phyloP scores from a whole-genome alignment of 371 early-diverging fungal genomes.

The Mortierella polycephala region DNA sequence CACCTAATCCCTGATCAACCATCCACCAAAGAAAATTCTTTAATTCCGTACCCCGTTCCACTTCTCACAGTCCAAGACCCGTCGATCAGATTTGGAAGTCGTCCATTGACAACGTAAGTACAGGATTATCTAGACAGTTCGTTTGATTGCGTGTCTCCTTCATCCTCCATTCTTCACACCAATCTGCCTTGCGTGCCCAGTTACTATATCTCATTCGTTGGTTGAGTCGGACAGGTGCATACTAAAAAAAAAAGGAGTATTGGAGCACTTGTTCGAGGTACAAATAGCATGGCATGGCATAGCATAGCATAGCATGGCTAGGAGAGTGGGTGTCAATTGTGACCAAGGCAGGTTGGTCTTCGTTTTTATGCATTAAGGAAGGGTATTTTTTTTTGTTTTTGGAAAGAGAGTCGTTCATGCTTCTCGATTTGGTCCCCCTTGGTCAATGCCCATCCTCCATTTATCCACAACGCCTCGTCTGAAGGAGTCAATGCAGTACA shows the following conservation, averaged over 20 bases:
- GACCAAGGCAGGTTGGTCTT: neutral
- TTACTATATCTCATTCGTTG: neutral
- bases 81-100: no score
- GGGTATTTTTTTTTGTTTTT: neutral
- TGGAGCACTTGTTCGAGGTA: neutral
- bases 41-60: no score
- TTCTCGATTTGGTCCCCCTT: neutral
- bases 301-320: neutral
- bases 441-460: neutral
- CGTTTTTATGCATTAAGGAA: neutral
- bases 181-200: conserved; percentile 1
- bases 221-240: neutral
- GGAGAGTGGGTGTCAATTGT: neutral
- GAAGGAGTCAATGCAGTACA: neutral
- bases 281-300: conserved; percentile 1
- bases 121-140: neutral
- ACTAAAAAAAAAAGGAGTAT: neutral
- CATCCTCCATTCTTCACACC: neutral
- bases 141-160: no score
- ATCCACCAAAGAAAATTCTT: no score
- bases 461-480: no score
- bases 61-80: no score
- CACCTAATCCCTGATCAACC: no score
- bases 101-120: neutral
- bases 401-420: neutral